Base-by-base conservation (phyloP, 2,329 filamentous ascomycete species). In the Penicillium olsonii region DNA sequence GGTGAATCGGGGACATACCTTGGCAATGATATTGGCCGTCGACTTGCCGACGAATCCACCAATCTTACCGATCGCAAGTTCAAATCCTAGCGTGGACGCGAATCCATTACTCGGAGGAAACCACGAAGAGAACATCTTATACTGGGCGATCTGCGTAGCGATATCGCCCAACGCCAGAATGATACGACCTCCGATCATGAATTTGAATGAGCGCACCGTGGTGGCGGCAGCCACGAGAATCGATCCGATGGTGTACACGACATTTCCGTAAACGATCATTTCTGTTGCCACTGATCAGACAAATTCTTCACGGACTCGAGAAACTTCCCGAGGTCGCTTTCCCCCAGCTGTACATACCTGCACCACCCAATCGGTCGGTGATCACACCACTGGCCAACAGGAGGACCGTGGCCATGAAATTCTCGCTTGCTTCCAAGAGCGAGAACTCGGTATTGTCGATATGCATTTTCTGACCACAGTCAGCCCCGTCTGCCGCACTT, bases 121-220 rank as follows among this genome's bases (percentile, higher is more conserved):
- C 83, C 83, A 85, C 0, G 80, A 83, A 0, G 80, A 83, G 57
- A 85, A 85, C 53, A 85, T 78, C 52, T 84, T 84, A 63, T 85
- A 85, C 61, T 85, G 82, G 0, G 83, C 83, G 24, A 84, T 75
- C 56, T 85, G 82, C 0, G 83, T 85, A 0, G 83, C 80, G 17
- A 84, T 82, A 52, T 85, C 83, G n/a, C 83, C 83, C 0, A 85
- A 65, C 0, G 82, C 76, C 22, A 79, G 73, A 11, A 85, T 66
- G 1, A 85, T 69, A 29, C 76, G 68, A 1, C 81, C 83, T 14
- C 73, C 75, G 31, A 85, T 77, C 82, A 85, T 84, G 62, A 85
- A 81, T 15, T 76, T 75, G 65, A 79, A 85, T 26, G 73, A 80
- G 5, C 81, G 78, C 2, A 79, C 71, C 1, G 77, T 78, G 0